Evolutionary conservation across 495 filamentous ascomycete species (phyloP).

Genomic region (Parachaetomium inaequale): DNA sequence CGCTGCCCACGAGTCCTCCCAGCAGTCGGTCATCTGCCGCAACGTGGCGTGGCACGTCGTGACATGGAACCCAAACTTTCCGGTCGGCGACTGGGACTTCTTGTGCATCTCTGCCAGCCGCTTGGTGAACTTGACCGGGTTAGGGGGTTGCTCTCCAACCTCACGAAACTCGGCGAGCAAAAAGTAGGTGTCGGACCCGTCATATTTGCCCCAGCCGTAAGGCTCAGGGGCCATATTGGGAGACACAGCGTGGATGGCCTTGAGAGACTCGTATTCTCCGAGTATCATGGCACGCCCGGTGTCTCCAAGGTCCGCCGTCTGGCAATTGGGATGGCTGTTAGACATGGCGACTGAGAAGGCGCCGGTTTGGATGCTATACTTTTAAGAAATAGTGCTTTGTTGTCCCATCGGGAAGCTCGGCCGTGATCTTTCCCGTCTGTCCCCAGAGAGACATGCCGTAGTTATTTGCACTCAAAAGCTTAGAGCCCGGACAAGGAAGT

Average conservation of each 20-base stretch:
- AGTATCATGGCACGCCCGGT: conserved; percentile 10
- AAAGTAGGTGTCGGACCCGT: conserved; percentile 18
- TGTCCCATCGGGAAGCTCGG: not conserved
- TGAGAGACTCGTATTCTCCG: conserved; percentile 20
- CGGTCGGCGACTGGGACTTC: conserved; percentile 42
- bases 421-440: conserved; percentile 9
- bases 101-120: conserved; percentile 42
- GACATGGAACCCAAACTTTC: conserved; percentile 52
- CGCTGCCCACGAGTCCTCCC: conserved; percentile 39
- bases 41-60: conserved; percentile 37
- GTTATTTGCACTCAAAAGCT: not conserved
- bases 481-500: conserved; percentile 4
- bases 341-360: not conserved
- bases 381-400: conserved; percentile 9
- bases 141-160: conserved; percentile 19
- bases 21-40: conserved; percentile 23
- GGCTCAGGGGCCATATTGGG: conserved; percentile 9
- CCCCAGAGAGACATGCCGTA: conserved; percentile 20
- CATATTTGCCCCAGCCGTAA: conserved; percentile 21
- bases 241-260: conserved; percentile 13
- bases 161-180: conserved; percentile 21
- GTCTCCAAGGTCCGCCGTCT: conserved; percentile 6
- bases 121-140: conserved; percentile 26
- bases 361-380: not conserved
- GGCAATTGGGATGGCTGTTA: not conserved